A percentile compares a stretch with the other conserved stretches of the same genome.
These are phyloP conservation scores for Eucalyptus paniculata DNA, from an alignment of 345 rosid genomes.

Conservation along the genomic window DNA sequence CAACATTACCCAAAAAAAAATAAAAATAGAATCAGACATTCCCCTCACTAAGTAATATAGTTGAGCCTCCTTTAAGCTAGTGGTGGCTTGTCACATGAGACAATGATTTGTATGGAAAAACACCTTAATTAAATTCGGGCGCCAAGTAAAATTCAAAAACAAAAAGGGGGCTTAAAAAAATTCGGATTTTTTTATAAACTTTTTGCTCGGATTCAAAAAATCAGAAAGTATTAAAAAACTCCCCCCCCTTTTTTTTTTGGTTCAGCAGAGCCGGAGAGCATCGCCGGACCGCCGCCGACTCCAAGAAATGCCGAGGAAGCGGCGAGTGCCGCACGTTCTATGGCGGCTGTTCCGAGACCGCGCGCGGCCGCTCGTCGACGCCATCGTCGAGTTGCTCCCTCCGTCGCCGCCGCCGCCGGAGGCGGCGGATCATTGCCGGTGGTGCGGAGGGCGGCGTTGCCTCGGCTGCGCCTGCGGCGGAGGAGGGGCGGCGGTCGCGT, in stretches of 20 bases:
- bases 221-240: not conserved
- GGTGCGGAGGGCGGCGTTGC: conserved; percentile 9
- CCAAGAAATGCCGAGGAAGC: conserved; percentile 19
- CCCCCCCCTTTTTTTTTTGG: accelerated
- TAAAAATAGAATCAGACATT: accelerated
- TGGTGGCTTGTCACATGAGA: not conserved
- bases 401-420: not conserved
- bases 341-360: conserved; percentile 32
- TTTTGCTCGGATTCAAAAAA: not conserved
- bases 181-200: not conserved
- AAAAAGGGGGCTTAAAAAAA: not conserved
- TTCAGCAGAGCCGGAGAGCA: not conserved
- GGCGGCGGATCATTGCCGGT: not conserved
- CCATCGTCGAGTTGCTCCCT: conserved; percentile 19
- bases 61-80: not conserved
- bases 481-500: conserved; percentile 2
- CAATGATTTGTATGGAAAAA: not conserved
- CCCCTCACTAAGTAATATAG: no score
- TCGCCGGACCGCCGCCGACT: not conserved
- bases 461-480: conserved; percentile 21
- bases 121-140: not conserved
- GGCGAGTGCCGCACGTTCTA: conserved; percentile 40
- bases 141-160: not conserved
- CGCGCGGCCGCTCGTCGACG: conserved; percentile 25
- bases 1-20: no score